Percentiles rank a stretch among this genome's conserved stretches.
Conservation (phyloP, 331 rosid species). For the Rosa hybrid region DNA sequence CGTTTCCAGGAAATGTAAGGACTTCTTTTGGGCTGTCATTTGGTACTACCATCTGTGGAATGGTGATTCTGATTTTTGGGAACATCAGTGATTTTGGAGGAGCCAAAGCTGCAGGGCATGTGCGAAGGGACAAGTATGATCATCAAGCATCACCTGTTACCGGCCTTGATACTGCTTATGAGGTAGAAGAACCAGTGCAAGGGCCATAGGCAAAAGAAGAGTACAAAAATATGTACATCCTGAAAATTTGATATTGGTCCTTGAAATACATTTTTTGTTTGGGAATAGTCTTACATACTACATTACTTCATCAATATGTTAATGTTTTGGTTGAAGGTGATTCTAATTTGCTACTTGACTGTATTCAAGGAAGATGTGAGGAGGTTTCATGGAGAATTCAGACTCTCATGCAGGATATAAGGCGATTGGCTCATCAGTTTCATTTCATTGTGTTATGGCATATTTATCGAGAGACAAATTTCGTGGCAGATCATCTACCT, state of each 20-base stretch:
- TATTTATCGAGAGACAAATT: too few species aligned
- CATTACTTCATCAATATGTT: too few species aligned
- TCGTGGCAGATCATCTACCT: too few species aligned
- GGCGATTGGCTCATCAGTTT: too few species aligned
- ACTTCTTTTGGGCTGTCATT: slow-evolving; percentile 59
- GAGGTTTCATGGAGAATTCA: too few species aligned
- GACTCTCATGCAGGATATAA: too few species aligned
- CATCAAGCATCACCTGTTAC: slow-evolving; percentile 31
- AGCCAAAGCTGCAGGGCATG: slow-evolving; percentile 70
- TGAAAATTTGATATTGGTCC: background rate
- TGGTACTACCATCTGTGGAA: slow-evolving; percentile 48
- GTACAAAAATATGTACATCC: background rate
- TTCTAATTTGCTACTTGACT: too few species aligned
- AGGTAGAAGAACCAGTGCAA: background rate
- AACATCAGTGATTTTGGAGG: slow-evolving; percentile 69
- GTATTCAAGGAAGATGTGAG: too few species aligned
- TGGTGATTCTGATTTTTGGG: slow-evolving; percentile 53
- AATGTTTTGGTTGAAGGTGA: too few species aligned
- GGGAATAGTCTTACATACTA: background rate
- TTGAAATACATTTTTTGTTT: background rate
- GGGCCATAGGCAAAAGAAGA: background rate
- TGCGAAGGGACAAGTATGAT: slow-evolving; percentile 27
- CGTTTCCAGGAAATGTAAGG: slow-evolving; percentile 33
- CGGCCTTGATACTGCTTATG: slow-evolving; percentile 29
- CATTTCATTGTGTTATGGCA: too few species aligned